A percentile compares a stretch with the other conserved stretches of the same genome.
Evolutionary conservation across 1,284 basidiomycete species (phyloP).

Genomic region (Tilletiopsis washingtonensis): DNA sequence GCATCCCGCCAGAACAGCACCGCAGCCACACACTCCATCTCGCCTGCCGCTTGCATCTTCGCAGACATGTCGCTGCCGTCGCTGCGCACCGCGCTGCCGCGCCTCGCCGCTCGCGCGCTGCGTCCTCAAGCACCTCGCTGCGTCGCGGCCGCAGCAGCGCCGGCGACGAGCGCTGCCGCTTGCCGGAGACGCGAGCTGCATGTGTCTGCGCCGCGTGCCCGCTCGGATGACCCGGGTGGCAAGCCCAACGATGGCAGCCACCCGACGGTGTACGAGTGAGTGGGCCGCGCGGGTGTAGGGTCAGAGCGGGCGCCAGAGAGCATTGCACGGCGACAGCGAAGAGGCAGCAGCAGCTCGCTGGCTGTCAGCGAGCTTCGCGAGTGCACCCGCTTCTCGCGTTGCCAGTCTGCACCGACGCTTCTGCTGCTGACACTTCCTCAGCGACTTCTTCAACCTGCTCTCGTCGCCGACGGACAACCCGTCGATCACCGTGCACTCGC

Average conservation of each 20-base stretch:
- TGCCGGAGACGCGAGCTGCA: no score
- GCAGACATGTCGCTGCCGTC: no score
- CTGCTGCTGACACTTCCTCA: background rate
- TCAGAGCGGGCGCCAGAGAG: background rate
- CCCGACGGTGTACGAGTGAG: slow-evolving; percentile 33
- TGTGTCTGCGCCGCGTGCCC: background rate
- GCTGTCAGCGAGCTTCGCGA: no score
- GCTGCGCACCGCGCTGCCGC: no score
- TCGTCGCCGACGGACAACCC: slow-evolving; percentile 8
- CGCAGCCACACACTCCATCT: no score
- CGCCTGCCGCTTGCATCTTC: no score
- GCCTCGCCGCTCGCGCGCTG: no score
- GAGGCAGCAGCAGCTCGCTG: no score
- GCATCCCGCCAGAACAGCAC: no score
- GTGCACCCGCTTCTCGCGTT: background rate
- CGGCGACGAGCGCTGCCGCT: no score
- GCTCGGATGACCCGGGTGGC: slow-evolving; percentile 29
- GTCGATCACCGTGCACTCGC: slow-evolving; percentile 14
- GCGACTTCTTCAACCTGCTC: slow-evolving; percentile 35
- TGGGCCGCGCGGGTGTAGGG: background rate
- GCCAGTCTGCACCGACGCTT: background rate
- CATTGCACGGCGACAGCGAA: background rate
- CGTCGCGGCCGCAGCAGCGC: no score
- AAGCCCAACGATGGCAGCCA: slow-evolving; percentile 33
- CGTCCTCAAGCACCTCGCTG: no score